Evolutionary conservation across 345 rosid species (phyloP).

Genomic region (Acer campestre): DNA sequence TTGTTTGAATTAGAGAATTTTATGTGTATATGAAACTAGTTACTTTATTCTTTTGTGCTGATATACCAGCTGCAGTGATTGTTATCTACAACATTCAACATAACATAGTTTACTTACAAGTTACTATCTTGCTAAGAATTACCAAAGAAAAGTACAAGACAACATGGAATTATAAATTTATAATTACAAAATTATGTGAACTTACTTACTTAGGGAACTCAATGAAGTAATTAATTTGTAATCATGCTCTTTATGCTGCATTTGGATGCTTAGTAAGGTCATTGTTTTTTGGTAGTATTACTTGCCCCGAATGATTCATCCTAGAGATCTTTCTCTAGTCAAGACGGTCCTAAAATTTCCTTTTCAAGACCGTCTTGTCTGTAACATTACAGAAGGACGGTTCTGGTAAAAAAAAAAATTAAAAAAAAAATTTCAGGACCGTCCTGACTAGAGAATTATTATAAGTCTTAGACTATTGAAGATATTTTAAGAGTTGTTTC

Average conservation of each 20-base stretch:
- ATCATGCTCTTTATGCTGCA: background rate
- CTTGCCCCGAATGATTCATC: too few species aligned
- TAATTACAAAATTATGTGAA: too few species aligned
- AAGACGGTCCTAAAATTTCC: too few species aligned
- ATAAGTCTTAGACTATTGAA: background rate
- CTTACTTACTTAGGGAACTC: background rate
- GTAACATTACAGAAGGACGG: too few species aligned
- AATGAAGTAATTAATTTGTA: background rate
- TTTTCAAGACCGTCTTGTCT: too few species aligned
- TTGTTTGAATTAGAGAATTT: background rate
- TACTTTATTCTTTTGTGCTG: background rate
- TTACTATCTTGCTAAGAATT: background rate
- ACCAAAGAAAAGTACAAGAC: too few species aligned
- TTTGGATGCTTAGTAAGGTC: background rate
- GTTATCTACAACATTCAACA: background rate
- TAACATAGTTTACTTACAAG: background rate
- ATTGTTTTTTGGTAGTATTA: too few species aligned
- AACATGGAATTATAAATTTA: too few species aligned
- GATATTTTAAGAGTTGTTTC: background rate
- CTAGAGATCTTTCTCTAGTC: too few species aligned
- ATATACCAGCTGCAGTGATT: background rate
- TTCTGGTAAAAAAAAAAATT: too few species aligned
- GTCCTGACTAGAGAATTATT: too few species aligned
- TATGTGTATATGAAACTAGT: background rate
- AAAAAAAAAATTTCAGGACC: too few species aligned